A percentile compares a stretch with the other conserved stretches of the same genome.
These are phyloP conservation scores for Bullera alba DNA, from an alignment of 768 basidiomycete species.

Conservation along the genomic window DNA sequence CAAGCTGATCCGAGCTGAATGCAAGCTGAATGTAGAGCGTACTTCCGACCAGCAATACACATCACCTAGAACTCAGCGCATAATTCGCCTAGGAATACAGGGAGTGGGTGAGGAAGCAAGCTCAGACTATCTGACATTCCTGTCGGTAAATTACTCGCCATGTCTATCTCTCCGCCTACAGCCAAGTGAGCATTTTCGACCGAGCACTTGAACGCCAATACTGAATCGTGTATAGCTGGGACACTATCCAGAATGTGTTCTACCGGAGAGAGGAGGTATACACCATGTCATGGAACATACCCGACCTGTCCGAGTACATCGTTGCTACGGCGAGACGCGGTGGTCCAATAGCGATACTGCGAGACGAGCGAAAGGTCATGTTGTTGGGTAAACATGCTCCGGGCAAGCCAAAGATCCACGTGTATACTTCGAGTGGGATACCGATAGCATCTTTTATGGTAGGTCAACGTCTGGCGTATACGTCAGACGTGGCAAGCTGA, in stretches of 20 bases:
- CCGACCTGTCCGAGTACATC: constrained; percentile 69
- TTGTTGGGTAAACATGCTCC: constrained; percentile 55
- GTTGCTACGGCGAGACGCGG: constrained; percentile 76
- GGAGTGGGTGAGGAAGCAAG: too few species aligned
- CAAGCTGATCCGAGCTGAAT: too few species aligned
- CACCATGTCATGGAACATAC: constrained; percentile 68
- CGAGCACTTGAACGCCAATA: too few species aligned
- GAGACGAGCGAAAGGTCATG: constrained; percentile 73
- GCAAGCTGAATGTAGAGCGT: too few species aligned
- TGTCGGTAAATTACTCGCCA: too few species aligned
- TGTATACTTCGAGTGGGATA: constrained; percentile 80
- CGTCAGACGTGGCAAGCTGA: constrained; percentile 41
- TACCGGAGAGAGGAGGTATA: constrained; percentile 76
- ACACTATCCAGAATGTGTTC: constrained; percentile 78
- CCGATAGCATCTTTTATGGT: constrained; percentile 48
- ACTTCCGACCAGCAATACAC: too few species aligned
- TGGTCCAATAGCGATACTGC: constrained; percentile 89
- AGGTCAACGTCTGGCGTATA: constrained; percentile 43
- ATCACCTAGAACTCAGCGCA: too few species aligned
- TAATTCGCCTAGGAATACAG: too few species aligned
- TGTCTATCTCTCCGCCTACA: too few species aligned
- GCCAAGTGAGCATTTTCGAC: too few species aligned
- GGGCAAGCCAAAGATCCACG: constrained; percentile 72
- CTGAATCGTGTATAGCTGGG: too few species aligned
- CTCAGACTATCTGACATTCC: too few species aligned